phyloP scores from a whole-genome alignment of 2,329 filamentous ascomycete species.

The Beauveria scarabaeidicola region DNA sequence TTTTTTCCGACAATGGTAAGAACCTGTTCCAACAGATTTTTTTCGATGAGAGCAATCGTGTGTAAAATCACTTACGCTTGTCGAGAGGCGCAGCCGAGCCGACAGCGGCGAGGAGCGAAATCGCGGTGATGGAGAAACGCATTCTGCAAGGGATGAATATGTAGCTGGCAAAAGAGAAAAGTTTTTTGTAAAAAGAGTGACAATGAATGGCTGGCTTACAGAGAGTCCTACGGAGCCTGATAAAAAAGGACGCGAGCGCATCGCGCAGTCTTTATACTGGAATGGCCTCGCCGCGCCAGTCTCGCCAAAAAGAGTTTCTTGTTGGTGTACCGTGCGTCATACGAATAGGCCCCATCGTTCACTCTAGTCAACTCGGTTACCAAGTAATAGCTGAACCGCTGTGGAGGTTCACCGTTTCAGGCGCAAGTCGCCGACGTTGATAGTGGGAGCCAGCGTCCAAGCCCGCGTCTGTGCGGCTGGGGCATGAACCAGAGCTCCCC shows the following conservation, averaged over 20 bases:
- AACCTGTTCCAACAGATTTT: no score
- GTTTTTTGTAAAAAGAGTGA: not conserved
- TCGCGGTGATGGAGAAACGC: not conserved
- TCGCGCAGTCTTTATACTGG: not conserved
- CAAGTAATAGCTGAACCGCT: not conserved
- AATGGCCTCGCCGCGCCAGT: not conserved
- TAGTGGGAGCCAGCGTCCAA: not conserved
- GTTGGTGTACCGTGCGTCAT: not conserved
- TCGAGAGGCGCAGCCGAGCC: not conserved
- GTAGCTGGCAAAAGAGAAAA: not conserved
- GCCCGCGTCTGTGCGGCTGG: conserved; percentile 2
- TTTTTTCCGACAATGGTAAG: not conserved
- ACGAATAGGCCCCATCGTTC: not conserved
- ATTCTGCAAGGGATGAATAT: not conserved
- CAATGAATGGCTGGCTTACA: not conserved
- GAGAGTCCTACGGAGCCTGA: not conserved
- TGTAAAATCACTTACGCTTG: not conserved
- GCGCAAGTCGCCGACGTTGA: not conserved
- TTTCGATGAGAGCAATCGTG: not conserved
- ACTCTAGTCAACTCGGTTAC: not conserved
- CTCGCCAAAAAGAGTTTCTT: not conserved
- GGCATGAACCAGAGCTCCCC: not conserved
- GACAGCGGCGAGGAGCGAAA: not conserved
- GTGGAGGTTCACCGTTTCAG: not conserved
- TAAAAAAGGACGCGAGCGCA: not conserved